These are phyloP conservation scores for Agaricus blazei DNA, from an alignment of 768 basidiomycete genomes.

Conservation along the genomic window DNA sequence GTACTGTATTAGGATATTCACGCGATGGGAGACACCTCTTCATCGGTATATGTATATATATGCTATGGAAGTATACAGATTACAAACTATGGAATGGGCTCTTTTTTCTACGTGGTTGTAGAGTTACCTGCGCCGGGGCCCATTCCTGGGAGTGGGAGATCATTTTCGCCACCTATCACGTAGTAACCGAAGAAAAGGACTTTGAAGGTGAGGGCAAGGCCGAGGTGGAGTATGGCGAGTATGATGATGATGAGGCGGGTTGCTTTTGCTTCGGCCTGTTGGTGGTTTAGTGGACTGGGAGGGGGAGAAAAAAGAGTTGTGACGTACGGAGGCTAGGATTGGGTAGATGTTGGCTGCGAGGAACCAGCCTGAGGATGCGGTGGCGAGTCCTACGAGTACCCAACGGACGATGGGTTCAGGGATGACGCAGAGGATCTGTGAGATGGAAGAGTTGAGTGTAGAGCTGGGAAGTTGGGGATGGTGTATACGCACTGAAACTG, in stretches of 20 bases:
- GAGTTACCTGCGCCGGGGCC: constrained; percentile 27
- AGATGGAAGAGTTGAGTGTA: neutral
- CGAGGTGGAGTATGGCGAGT: constrained; percentile 71
- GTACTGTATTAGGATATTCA: no score
- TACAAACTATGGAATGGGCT: neutral
- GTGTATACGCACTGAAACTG: constrained; percentile 58
- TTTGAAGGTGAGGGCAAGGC: constrained; percentile 82
- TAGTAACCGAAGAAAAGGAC: constrained; percentile 60
- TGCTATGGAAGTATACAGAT: neutral
- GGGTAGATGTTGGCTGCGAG: constrained; percentile 84
- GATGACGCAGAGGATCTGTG: constrained; percentile 77
- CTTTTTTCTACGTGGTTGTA: constrained; percentile 12
- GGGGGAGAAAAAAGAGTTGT: neutral
- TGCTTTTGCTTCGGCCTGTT: constrained; percentile 80
- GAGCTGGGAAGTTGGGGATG: neutral
- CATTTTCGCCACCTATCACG: constrained; percentile 36
- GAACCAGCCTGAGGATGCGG: constrained; percentile 83
- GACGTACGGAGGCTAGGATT: constrained; percentile 73
- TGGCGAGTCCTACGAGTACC: constrained; percentile 69
- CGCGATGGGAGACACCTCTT: no score
- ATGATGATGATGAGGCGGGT: constrained; percentile 78
- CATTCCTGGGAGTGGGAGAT: constrained; percentile 36
- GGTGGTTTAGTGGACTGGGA: constrained; percentile 5
- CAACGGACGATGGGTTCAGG: constrained; percentile 81
- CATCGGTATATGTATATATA: neutral